phyloP scores from a whole-genome alignment of 371 early-diverging fungal species.

The Chytridium lagenaria region DNA sequence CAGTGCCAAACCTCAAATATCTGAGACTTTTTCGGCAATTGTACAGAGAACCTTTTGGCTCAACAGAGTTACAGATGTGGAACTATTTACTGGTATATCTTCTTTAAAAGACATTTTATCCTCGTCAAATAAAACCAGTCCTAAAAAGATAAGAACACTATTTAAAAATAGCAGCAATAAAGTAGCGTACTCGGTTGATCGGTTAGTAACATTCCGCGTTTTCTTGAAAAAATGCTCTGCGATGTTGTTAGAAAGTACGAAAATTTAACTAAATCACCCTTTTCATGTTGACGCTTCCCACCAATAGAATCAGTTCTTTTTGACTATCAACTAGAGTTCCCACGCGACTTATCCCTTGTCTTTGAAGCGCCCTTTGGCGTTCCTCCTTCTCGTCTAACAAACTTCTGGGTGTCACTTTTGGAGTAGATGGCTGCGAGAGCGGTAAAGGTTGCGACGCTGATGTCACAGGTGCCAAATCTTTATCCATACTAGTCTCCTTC shows the following conservation, averaged over 20 bases:
- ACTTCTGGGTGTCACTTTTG: slow-evolving; percentile 21
- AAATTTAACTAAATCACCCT: slow-evolving; percentile 56
- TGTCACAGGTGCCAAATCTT: background rate
- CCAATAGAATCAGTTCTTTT: slow-evolving; percentile 68
- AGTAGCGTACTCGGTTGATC: slow-evolving; percentile 63
- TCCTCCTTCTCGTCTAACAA: slow-evolving; percentile 16
- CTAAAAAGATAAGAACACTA: slow-evolving; percentile 3
- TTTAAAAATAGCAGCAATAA: background rate
- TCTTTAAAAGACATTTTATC: slow-evolving; percentile 54
- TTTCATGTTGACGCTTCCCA: slow-evolving; percentile 67
- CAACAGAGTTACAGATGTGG: slow-evolving; percentile 61
- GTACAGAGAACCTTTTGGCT: slow-evolving; percentile 68
- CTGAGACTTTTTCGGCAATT: slow-evolving; percentile 66
- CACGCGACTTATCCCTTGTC: slow-evolving; percentile 24
- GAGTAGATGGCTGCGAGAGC: background rate
- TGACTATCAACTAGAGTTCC: slow-evolving; percentile 54
- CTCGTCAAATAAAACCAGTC: slow-evolving; percentile 70
- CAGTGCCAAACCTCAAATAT: slow-evolving; percentile 57
- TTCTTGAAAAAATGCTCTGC: slow-evolving; percentile 53
- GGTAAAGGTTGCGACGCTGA: background rate
- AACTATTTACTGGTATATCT: slow-evolving; percentile 66
- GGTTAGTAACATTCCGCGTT: slow-evolving; percentile 69
- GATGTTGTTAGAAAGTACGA: background rate
- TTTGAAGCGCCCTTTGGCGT: slow-evolving; percentile 20
- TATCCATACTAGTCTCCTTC: background rate